Conservation (phyloP, 2,329 filamentous ascomycete species). For the Curvularia lunata region DNA sequence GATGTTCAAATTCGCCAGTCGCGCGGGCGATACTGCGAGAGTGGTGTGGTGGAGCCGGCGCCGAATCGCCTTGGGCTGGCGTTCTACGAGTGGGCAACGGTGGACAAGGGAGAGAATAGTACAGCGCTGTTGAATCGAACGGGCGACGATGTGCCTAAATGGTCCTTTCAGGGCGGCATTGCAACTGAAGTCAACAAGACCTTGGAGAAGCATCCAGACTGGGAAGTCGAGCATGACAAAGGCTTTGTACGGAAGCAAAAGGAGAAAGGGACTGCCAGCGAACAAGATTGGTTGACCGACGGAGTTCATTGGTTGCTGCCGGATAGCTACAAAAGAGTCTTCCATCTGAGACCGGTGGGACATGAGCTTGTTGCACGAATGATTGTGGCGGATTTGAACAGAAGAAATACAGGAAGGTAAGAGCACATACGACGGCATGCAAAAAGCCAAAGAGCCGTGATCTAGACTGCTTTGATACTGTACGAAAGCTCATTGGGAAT, state of each 20-base stretch:
- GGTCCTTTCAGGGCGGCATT: not conserved
- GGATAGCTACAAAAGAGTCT: constrained; percentile 41
- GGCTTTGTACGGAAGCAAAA: not conserved
- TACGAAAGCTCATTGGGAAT: not conserved
- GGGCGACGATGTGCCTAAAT: not conserved
- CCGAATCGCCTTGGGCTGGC: constrained; percentile 33
- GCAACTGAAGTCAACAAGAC: not conserved
- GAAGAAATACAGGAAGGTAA: not conserved
- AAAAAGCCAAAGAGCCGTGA: not conserved
- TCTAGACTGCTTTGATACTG: not conserved
- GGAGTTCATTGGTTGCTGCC: constrained; percentile 40
- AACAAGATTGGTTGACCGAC: constrained; percentile 10
- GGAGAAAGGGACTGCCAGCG: not conserved
- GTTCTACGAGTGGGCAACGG: constrained; percentile 45
- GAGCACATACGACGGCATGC: not conserved
- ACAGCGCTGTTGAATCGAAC: constrained; percentile 26
- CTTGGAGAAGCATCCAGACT: not conserved
- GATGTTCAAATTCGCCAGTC: not conserved
- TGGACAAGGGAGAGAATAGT: constrained; percentile 33
- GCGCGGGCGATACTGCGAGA: constrained; percentile 2
- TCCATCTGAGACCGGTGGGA: constrained; percentile 36
- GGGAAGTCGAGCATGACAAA: not conserved
- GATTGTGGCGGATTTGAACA: not conserved
- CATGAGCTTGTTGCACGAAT: constrained; percentile 18
- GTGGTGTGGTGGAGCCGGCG: not conserved